Evolutionary conservation across 768 basidiomycete species (phyloP).

Genomic region (Candolleomyces eurysporus): DNA sequence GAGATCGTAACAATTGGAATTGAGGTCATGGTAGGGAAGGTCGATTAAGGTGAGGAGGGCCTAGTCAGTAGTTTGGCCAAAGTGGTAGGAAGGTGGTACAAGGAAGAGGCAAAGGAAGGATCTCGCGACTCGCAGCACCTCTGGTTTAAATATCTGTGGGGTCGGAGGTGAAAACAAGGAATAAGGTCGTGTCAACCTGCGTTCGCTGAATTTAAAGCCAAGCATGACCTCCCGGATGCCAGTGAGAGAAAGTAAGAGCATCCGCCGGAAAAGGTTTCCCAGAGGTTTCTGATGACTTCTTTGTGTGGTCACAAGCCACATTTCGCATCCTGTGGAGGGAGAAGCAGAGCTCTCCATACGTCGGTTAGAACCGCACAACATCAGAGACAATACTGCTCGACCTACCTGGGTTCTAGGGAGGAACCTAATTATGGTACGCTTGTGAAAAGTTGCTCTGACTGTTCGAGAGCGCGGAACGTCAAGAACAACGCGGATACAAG

Average conservation of each 20-base stretch:
- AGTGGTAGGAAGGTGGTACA: background rate
- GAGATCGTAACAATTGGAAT: constrained; percentile 28
- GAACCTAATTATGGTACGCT: background rate
- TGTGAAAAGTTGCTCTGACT: background rate
- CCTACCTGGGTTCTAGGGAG: background rate
- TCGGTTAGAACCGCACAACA: background rate
- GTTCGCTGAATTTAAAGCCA: background rate
- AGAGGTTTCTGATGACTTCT: background rate
- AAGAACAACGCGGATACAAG: background rate
- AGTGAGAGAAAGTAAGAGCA: background rate
- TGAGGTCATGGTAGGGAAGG: constrained; percentile 17
- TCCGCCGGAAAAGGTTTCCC: background rate
- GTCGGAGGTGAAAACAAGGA: background rate
- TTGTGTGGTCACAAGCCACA: background rate
- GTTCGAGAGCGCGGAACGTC: background rate
- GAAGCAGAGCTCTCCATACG: background rate
- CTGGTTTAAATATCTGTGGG: background rate
- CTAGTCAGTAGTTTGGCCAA: background rate
- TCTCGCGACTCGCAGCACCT: background rate
- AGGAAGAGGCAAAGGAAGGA: background rate
- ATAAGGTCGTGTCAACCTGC: background rate
- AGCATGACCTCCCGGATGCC: background rate
- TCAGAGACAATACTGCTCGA: background rate
- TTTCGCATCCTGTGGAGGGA: background rate
- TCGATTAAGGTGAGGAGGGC: background rate